Evolutionary conservation across 441 rosid genomes (phyloP).

Genomic region (Omphalea diandra): DNA sequence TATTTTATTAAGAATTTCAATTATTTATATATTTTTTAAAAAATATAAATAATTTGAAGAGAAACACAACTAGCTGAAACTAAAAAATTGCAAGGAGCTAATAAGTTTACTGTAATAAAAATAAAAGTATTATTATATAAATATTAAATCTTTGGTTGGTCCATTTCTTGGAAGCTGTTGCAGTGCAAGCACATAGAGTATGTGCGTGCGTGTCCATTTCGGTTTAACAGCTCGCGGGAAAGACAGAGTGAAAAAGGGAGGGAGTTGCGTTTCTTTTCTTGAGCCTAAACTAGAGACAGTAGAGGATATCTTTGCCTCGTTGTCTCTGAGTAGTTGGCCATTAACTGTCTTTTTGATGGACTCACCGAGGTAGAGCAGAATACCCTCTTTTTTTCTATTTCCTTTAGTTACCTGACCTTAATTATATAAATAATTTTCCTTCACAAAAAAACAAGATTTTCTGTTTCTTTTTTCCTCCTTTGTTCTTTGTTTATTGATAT

Average conservation of each 20-base stretch:
- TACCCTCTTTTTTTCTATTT: neutral
- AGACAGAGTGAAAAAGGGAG: constrained; percentile 11
- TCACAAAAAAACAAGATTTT: neutral
- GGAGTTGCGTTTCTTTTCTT: constrained; percentile 13
- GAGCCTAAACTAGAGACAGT: constrained; percentile 25
- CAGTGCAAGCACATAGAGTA: neutral
- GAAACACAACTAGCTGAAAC: neutral
- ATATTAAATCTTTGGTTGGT: constrained; percentile 20
- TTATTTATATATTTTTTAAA: no score
- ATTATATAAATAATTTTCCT: neutral
- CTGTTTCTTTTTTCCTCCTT: neutral
- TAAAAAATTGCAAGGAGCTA: neutral
- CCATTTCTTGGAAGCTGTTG: constrained; percentile 33
- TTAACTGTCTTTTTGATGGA: constrained; percentile 28
- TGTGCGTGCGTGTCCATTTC: neutral
- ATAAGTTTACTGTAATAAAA: no score
- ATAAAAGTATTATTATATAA: neutral
- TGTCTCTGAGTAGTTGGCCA: constrained; percentile 34
- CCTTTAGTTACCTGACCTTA: neutral
- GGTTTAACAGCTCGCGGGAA: constrained; percentile 33
- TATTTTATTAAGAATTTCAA: no score
- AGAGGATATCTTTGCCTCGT: constrained; percentile 31
- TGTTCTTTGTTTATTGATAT: neutral
- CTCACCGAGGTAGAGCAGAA: constrained; percentile 9
- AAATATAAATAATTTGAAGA: no score